Conservation (phyloP, 1,284 basidiomycete species). For the Spongispora temasekensis region DNA sequence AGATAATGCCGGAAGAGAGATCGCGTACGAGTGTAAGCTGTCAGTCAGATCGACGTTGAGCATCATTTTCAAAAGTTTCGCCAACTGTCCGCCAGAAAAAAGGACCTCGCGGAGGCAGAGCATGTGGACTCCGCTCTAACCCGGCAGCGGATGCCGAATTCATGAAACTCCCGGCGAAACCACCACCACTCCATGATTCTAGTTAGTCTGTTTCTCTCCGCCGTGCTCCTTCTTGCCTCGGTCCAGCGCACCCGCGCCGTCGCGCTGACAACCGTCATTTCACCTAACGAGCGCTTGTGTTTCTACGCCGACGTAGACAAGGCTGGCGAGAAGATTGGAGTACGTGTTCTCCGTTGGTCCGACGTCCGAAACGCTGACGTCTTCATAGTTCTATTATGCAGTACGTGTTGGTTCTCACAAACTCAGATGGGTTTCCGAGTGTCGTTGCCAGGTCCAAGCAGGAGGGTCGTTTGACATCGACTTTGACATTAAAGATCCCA, state of each 20-base stretch:
- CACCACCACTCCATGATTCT: conserved; percentile 22
- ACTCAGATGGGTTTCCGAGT: conserved; percentile 14
- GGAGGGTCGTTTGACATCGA: conserved; percentile 98
- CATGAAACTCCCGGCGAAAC: background rate
- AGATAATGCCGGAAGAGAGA: too few species aligned
- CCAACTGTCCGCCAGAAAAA: too few species aligned
- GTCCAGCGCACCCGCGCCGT: conserved; percentile 42
- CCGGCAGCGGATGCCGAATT: conserved; percentile 26
- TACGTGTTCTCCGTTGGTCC: conserved; percentile 38
- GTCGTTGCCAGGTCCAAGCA: conserved; percentile 75
- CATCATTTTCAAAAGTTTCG: too few species aligned
- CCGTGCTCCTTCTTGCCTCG: conserved; percentile 25
- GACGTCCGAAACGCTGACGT: conserved; percentile 10
- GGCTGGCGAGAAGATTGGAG: conserved; percentile 86
- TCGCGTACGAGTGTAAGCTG: too few species aligned
- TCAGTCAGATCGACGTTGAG: too few species aligned
- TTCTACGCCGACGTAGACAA: conserved; percentile 99
- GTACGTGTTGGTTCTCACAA: conserved; percentile 46
- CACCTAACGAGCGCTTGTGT: conserved; percentile 86
- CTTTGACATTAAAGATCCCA: conserved; percentile 90
- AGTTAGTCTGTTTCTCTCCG: conserved; percentile 19
- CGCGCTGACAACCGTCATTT: conserved; percentile 86
- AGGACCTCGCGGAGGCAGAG: too few species aligned
- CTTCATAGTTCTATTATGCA: conserved; percentile 56
- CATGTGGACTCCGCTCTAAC: conserved; percentile 20